Evolutionary conservation across 192 early-diverging fungal species (phyloP), one percentile per base, ranked within the genome.

Genomic region (Coemansia sp.): DNA sequence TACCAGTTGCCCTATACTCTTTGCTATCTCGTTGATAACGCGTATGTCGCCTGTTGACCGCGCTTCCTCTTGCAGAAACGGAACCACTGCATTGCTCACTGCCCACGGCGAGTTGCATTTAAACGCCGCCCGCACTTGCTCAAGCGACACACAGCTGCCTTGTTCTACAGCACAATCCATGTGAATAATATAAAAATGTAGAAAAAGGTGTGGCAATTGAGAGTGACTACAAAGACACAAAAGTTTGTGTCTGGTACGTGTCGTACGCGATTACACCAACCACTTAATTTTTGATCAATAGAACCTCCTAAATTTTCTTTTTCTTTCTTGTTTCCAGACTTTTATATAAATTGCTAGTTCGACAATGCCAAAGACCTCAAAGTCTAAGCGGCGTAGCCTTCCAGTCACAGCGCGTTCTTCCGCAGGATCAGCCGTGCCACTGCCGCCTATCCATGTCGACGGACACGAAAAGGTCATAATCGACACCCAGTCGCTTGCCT

Each of bases 61-160:
- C 7, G 60, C 76, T 28, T 81, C 78, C 8, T 70, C 61, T 5
- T 62, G 68, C 23, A 81, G 68, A 63, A 73, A 81, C 21, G 74
- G 74, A 50, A 64, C 32, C 59, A 81, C 65, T 63, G 46, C 40
- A 16, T 64, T 66, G 60, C 49, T 62, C 26, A 81, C 78, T 23
- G 66, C 68, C 4, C 64, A 60, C 21, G 78, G 73, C 44, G 74
- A 55, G 17, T 71, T 74, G 50, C 64, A 53, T 42, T 62, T 64
- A 68, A 81, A 76, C 2, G 78, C 67, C 39, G 67, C 66, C 13
- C 74, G 69, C 68, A 81, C 49, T 42, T 70, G 71, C 62, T 81
- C 70, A 23, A 76, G 60, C 39, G 78, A 75, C n/a, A 81, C 62
- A 17, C 61, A 33, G 53, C 53, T 3, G 14, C 53, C 14, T 33